phyloP scores from a whole-genome alignment of 2,329 filamentous ascomycete species.

The Scedosporium minutisporum region DNA sequence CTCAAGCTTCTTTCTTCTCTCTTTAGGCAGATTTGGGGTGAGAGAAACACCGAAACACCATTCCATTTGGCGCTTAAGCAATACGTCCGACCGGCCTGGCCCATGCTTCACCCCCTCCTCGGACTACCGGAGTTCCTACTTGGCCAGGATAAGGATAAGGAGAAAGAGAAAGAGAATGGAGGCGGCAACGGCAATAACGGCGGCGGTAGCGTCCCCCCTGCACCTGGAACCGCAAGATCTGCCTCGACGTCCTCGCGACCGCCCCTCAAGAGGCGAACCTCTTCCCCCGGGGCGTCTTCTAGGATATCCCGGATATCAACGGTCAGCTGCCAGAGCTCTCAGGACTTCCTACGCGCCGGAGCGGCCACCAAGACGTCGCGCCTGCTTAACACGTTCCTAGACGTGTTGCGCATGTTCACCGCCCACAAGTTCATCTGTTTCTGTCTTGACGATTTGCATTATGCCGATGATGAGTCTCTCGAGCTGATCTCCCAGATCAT shows the following conservation, averaged over 20 bases:
- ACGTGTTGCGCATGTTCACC: constrained; percentile 73
- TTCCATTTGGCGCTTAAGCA: constrained; percentile 54
- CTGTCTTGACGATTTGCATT: constrained; percentile 81
- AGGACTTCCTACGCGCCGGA: constrained; percentile 51
- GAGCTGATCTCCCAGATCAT: constrained; percentile 78
- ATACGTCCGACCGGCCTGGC: constrained; percentile 55
- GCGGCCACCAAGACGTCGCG: constrained; percentile 56
- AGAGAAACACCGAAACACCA: constrained; percentile 53
- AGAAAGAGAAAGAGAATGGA: background rate
- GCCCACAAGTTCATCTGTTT: constrained; percentile 81
- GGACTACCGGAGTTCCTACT: constrained; percentile 62
- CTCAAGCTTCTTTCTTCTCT: constrained; percentile 56
- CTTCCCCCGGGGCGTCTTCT: constrained; percentile 11
- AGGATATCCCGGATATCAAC: constrained; percentile 23
- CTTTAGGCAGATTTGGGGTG: constrained; percentile 59
- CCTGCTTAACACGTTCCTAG: constrained; percentile 79
- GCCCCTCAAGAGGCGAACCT: background rate
- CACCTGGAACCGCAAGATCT: background rate
- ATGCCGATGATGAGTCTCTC: constrained; percentile 78
- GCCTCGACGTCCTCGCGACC: constrained; percentile 1
- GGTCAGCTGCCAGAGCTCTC: constrained; percentile 40
- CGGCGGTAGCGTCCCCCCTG: background rate
- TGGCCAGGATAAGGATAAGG: constrained; percentile 23
- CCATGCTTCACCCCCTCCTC: constrained; percentile 50
- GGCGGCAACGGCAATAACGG: background rate